phyloP scores from a whole-genome alignment of 2,329 filamentous ascomycete species.

The Neurospora crassa region DNA sequence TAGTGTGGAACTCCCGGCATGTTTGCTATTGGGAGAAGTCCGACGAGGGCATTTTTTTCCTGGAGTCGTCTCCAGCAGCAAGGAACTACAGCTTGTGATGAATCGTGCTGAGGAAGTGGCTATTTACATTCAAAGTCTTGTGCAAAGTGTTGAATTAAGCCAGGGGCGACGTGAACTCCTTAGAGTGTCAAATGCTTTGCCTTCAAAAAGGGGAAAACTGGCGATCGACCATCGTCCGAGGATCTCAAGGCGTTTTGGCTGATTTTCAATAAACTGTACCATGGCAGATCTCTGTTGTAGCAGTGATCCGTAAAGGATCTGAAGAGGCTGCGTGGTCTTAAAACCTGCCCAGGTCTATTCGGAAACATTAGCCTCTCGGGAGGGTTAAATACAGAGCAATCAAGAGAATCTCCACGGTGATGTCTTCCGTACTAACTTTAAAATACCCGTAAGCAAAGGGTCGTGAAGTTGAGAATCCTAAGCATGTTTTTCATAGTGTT shows the following conservation, averaged over 20 bases:
- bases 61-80: not conserved
- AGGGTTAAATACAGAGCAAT: too few species aligned
- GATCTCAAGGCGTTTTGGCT: not conserved
- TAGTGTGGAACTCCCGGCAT: not conserved
- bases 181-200: not conserved
- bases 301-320: too few species aligned
- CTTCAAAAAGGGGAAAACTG: not conserved
- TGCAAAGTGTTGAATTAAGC: not conserved
- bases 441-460: too few species aligned
- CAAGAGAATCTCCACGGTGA: too few species aligned
- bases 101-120: not conserved
- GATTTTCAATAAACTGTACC: too few species aligned
- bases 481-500: too few species aligned
- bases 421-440: too few species aligned
- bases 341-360: too few species aligned
- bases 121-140: not conserved
- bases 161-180: not conserved
- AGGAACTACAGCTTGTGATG: not conserved
- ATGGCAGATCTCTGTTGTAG: too few species aligned
- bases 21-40: not conserved
- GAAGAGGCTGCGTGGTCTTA: too few species aligned
- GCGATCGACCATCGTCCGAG: not conserved
- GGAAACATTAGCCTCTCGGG: too few species aligned
- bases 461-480: too few species aligned
- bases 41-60: not conserved